Evolutionary conservation across 257 asterid species (phyloP).

Genomic region (Lavandula angustifolia): DNA sequence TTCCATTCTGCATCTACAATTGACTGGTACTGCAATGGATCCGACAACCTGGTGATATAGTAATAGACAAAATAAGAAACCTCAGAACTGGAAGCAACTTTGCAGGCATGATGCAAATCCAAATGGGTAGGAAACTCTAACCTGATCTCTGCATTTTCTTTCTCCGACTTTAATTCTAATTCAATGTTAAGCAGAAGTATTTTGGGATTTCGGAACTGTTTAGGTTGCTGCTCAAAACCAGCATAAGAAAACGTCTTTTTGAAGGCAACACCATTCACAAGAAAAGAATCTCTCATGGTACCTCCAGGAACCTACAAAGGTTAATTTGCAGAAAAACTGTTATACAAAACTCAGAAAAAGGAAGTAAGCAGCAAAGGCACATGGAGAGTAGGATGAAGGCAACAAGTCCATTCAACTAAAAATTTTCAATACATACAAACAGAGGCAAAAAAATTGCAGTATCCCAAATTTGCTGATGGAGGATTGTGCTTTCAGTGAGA

Average conservation of each 20-base stretch:
- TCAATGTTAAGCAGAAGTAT: conserved; percentile 88
- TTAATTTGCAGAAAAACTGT: conserved; percentile 18
- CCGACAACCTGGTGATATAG: conserved; percentile 62
- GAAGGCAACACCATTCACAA: conserved; percentile 96
- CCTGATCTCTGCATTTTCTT: conserved; percentile 99
- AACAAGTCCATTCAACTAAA: neutral
- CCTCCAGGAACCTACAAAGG: conserved; percentile 94
- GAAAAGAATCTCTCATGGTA: conserved; percentile 95
- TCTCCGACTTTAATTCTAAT: conserved; percentile 94
- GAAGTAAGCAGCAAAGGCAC: conserved; percentile 1
- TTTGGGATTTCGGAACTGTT: conserved; percentile 74
- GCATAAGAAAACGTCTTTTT: conserved; percentile 99
- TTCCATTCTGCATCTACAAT: conserved; percentile 98
- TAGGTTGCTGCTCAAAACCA: conserved; percentile 99
- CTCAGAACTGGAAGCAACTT: conserved; percentile 13
- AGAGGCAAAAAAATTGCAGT: neutral
- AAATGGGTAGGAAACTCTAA: conserved; percentile 32
- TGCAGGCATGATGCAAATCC: conserved; percentile 14
- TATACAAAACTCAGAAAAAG: conserved; percentile 1
- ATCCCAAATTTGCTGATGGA: neutral
- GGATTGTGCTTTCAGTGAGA: conserved; percentile 1
- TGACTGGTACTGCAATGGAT: conserved; percentile 88
- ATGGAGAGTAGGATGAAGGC: conserved; percentile 6
- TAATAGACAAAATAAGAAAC: conserved; percentile 28
- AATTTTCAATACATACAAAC: conserved; percentile 6